Conservation (phyloP, 1,139 yeast genomes). For the Lizanozyma gosingica region DNA sequence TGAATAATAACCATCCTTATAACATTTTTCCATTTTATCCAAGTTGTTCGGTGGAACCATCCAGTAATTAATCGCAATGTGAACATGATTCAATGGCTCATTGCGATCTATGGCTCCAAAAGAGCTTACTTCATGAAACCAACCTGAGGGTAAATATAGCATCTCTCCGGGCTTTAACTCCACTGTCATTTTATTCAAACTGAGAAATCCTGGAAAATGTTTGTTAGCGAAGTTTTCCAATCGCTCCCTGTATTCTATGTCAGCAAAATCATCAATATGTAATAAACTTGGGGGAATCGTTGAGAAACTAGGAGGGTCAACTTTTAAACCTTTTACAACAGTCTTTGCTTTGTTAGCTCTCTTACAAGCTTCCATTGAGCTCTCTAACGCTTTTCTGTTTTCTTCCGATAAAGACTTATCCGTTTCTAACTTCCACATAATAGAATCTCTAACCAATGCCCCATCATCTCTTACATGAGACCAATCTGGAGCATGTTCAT, state of each 20-base stretch:
- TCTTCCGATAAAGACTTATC: constrained; percentile 5
- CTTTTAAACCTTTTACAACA: constrained; percentile 5
- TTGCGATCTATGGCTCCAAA: constrained; percentile 24
- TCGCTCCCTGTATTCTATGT: constrained; percentile 12
- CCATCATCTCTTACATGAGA: constrained; percentile 53
- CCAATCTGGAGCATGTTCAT: constrained; percentile 53
- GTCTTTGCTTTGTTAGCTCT: constrained; percentile 3
- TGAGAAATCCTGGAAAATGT: constrained; percentile 40
- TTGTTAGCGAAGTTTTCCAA: constrained; percentile 23
- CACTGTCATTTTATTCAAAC: constrained; percentile 33
- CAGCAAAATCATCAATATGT: constrained; percentile 45
- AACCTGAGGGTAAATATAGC: constrained; percentile 66
- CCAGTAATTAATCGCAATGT: constrained; percentile 68
- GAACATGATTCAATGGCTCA: constrained; percentile 24
- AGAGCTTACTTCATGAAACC: constrained; percentile 80
- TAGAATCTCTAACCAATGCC: constrained; percentile 41
- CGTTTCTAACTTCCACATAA: constrained; percentile 23
- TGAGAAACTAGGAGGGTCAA: constrained; percentile 66
- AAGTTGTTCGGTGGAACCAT: constrained; percentile 50
- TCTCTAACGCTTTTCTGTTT: constrained; percentile 3
- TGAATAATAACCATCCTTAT: constrained; percentile 42
- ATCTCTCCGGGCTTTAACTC: constrained; percentile 54
- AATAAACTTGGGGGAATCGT: constrained; percentile 51
- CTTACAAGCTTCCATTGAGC: constrained; percentile 3
- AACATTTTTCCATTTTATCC: constrained; percentile 19